Conservation (phyloP, 768 basidiomycete species). For the Stropharia rugosoannulata region DNA sequence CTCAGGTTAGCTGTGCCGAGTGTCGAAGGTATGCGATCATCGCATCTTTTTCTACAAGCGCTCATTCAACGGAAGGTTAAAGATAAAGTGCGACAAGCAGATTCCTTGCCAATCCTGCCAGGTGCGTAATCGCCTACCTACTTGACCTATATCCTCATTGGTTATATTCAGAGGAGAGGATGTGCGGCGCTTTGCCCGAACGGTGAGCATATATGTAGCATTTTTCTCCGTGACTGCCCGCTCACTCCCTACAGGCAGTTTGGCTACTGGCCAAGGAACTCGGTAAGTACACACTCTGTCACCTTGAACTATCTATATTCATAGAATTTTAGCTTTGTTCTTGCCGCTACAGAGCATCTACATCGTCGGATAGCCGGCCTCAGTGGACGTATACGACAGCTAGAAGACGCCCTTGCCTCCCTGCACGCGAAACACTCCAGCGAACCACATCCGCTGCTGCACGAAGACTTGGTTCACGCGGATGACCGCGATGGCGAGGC, state of each 20-base stretch:
- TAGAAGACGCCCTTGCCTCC: constrained; percentile 58
- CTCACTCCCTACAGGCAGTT: constrained; percentile 43
- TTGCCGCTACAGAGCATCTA: constrained; percentile 66
- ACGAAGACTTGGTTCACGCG: constrained; percentile 44
- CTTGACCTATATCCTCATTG: neutral
- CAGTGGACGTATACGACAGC: constrained; percentile 51
- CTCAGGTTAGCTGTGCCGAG: constrained; percentile 74
- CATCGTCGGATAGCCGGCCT: constrained; percentile 55
- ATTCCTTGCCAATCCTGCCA: constrained; percentile 79
- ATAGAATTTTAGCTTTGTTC: constrained; percentile 35
- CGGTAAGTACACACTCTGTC: constrained; percentile 35
- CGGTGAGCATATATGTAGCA: constrained; percentile 36
- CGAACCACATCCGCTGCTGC: constrained; percentile 61
- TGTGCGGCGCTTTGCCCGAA: constrained; percentile 74
- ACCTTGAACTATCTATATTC: neutral
- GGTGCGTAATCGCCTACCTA: constrained; percentile 32
- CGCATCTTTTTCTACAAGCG: constrained; percentile 25
- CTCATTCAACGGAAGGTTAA: constrained; percentile 42
- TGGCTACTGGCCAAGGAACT: constrained; percentile 80
- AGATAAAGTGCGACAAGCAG: constrained; percentile 83
- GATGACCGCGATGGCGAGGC: constrained; percentile 28
- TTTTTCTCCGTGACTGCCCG: neutral
- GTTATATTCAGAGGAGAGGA: constrained; percentile 49
- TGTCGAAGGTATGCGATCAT: constrained; percentile 73
- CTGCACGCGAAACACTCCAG: constrained; percentile 50